Evolutionary conservation across 441 rosid genomes (phyloP).

Genomic region (Bruguiera hainesii): DNA sequence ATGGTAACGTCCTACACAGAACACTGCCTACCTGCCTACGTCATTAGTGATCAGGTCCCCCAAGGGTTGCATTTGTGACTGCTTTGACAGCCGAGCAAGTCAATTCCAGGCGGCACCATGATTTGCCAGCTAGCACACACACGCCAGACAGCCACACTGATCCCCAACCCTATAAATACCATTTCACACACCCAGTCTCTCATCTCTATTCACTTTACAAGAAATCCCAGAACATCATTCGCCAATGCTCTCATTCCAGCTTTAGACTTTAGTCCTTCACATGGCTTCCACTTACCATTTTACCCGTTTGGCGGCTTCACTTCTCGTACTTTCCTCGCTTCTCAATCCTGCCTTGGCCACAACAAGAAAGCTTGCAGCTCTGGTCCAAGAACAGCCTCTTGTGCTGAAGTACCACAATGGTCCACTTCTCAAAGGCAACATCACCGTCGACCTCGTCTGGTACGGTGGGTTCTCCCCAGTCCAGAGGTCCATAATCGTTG

Average conservation of each 20-base stretch:
- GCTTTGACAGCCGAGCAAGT: neutral
- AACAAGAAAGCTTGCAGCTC: conserved; percentile 31
- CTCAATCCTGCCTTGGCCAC: conserved; percentile 15
- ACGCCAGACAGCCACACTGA: no score
- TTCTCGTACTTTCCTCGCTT: conserved; percentile 15
- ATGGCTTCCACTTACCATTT: conserved; percentile 41
- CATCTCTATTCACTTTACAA: neutral
- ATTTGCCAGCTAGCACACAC: no score
- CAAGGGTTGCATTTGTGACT: no score
- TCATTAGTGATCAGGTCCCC: no score
- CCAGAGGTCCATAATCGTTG: conserved; percentile 72
- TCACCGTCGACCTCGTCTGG: conserved; percentile 69
- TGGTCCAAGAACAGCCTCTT: conserved; percentile 69
- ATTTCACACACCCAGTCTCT: neutral
- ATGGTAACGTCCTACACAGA: no score
- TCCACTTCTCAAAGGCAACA: conserved; percentile 59
- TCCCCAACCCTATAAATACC: conserved; percentile 10
- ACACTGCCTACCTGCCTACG: no score
- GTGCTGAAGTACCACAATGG: conserved; percentile 78
- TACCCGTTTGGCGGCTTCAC: conserved; percentile 22
- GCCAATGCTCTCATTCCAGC: neutral
- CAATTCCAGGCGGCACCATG: conserved; percentile 23
- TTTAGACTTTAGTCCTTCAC: neutral
- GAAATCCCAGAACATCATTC: neutral
- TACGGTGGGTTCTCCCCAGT: conserved; percentile 66